Evolutionary conservation across 139 green algal species (phyloP).

Genomic region (Tetradesmus obliquus): DNA sequence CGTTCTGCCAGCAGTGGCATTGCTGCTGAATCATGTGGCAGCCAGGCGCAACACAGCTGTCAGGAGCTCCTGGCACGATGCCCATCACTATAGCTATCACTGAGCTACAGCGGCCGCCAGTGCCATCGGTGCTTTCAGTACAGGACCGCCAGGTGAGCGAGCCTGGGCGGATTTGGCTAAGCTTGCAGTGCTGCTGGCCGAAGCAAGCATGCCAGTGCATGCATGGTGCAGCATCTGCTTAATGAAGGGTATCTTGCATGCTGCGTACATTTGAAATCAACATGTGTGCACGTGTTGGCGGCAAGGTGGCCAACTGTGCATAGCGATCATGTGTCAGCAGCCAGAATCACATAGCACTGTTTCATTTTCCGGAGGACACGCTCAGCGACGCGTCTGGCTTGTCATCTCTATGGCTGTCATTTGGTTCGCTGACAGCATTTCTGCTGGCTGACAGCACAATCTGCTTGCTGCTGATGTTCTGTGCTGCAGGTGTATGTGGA

Average conservation of each 20-base stretch:
- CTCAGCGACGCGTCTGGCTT: too few species aligned
- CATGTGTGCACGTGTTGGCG: not conserved
- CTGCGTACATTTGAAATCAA: not conserved
- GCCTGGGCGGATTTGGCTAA: not conserved
- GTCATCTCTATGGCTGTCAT: too few species aligned
- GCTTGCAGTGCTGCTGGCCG: not conserved
- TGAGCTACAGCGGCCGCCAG: constrained; percentile 3
- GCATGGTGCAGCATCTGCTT: not conserved
- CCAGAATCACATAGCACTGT: too few species aligned
- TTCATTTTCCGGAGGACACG: too few species aligned
- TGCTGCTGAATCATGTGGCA: not conserved
- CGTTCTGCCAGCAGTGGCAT: not conserved
- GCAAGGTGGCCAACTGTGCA: not conserved
- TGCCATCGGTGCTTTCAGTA: constrained; percentile 4
- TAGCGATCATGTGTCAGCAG: not conserved
- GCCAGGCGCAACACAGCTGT: constrained; percentile 2
- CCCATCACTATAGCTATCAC: not conserved
- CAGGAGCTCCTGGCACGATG: not conserved
- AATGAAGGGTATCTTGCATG: not conserved
- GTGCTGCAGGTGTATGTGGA: constrained; percentile 31
- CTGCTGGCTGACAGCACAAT: not conserved
- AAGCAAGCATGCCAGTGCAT: not conserved
- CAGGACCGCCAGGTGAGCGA: constrained; percentile 16
- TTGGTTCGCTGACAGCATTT: not conserved
- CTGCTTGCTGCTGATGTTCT: not conserved